Evolutionary conservation across 257 asterid species (phyloP).

Genomic region (Solanum sejunctum): DNA sequence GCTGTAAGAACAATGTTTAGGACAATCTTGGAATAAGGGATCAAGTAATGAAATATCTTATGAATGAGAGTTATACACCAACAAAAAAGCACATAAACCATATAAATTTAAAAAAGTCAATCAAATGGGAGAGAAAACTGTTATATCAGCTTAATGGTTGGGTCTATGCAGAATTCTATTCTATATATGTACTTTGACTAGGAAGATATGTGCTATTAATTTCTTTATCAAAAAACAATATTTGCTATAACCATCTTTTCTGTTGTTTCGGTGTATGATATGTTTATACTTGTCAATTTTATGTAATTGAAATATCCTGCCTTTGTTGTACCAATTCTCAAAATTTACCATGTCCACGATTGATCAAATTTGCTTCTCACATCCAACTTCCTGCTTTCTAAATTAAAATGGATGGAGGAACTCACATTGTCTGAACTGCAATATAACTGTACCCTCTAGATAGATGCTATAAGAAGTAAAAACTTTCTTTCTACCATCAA

Average conservation of each 20-base stretch:
- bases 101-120: neutral
- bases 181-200: neutral
- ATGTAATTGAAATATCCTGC: neutral
- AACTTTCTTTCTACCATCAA: neutral
- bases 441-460: neutral
- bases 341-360: neutral
- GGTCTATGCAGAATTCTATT: neutral
- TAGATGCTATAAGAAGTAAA: neutral
- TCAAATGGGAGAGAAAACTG: neutral
- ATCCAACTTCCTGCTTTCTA: neutral
- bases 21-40: neutral
- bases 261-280: neutral
- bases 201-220: neutral
- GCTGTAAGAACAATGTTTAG: neutral
- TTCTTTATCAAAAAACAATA: neutral
- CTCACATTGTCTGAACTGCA: neutral
- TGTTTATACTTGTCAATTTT: neutral
- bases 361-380: neutral
- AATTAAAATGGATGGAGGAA: neutral
- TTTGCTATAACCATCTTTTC: neutral
- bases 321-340: neutral
- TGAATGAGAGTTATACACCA: neutral
- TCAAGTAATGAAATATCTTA: neutral
- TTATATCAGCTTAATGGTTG: neutral
- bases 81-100: neutral